A percentile compares a stretch with the other conserved stretches of the same genome.
These are phyloP conservation scores for Ophiosphaerella narmari DNA, from an alignment of 2,329 filamentous ascomycete genomes.

Conservation along the genomic window DNA sequence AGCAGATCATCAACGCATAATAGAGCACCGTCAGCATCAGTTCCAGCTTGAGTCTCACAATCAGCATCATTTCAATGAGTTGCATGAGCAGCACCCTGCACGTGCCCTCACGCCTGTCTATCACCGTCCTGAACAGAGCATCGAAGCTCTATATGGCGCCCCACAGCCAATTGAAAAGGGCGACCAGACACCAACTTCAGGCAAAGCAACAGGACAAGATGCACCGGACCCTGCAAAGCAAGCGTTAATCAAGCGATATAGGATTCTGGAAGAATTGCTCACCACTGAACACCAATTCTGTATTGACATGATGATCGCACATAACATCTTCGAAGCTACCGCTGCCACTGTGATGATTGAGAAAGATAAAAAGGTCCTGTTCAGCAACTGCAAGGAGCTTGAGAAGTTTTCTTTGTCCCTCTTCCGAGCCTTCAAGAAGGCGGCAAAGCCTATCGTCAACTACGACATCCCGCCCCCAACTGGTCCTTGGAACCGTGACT, in stretches of 20 bases:
- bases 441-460: slow-evolving; percentile 76
- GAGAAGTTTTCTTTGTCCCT: slow-evolving; percentile 83
- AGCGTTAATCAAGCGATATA: slow-evolving; percentile 73
- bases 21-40: background rate
- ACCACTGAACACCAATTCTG: slow-evolving; percentile 92
- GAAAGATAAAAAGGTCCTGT: slow-evolving; percentile 86
- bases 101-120: slow-evolving; percentile 27
- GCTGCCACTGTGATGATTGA: slow-evolving; percentile 77
- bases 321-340: slow-evolving; percentile 97
- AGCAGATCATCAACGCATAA: too few species aligned
- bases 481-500: slow-evolving; percentile 30
- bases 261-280: slow-evolving; percentile 88
- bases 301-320: slow-evolving; percentile 94
- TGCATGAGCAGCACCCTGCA: slow-evolving; percentile 28
- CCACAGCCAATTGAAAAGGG: slow-evolving; percentile 18
- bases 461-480: slow-evolving; percentile 44
- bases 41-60: background rate
- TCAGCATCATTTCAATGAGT: slow-evolving; percentile 15
- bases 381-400: slow-evolving; percentile 90
- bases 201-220: slow-evolving; percentile 18
- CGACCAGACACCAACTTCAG: slow-evolving; percentile 8
- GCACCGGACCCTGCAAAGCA: slow-evolving; percentile 29
- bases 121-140: slow-evolving; percentile 19
- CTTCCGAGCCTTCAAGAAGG: slow-evolving; percentile 77
- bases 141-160: slow-evolving; percentile 24